A percentile compares a stretch with the other conserved stretches of the same genome.
Evolutionary conservation across 371 early-diverging fungal genomes (phyloP).

Genomic region (Thermomucor indicae-seudaticae): DNA sequence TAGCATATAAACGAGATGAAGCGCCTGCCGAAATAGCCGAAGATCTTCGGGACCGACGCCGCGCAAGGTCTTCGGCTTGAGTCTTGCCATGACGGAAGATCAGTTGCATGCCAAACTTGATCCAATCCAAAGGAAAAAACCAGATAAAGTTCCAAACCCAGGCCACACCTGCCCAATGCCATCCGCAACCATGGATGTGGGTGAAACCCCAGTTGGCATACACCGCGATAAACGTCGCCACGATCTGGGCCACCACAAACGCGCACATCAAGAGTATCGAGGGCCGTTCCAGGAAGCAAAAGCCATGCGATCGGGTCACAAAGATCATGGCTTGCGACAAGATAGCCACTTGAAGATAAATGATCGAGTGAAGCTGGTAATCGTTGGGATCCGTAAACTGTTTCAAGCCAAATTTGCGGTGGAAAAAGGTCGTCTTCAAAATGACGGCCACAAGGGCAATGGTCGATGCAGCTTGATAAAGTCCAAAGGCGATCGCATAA

Average conservation of each 20-base stretch:
- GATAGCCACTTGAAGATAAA: slow-evolving; percentile 52
- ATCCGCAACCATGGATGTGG: slow-evolving; percentile 47
- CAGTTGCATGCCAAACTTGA: slow-evolving; percentile 63
- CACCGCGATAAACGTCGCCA: slow-evolving; percentile 51
- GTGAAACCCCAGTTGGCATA: slow-evolving; percentile 58
- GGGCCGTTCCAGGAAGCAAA: slow-evolving; percentile 47
- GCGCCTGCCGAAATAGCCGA: slow-evolving; percentile 18
- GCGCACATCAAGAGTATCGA: slow-evolving; percentile 40
- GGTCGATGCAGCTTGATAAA: slow-evolving; percentile 51
- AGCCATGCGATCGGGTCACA: slow-evolving; percentile 50
- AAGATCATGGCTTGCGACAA: slow-evolving; percentile 53
- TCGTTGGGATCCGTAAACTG: slow-evolving; percentile 28
- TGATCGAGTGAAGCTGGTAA: slow-evolving; percentile 39
- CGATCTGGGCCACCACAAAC: slow-evolving; percentile 48
- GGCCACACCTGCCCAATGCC: slow-evolving; percentile 47
- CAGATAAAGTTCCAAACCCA: slow-evolving; percentile 70
- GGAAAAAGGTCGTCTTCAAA: slow-evolving; percentile 43
- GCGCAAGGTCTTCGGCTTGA: slow-evolving; percentile 23
- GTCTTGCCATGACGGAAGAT: slow-evolving; percentile 30
- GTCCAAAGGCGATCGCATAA: slow-evolving; percentile 50
- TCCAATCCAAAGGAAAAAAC: slow-evolving; percentile 63
- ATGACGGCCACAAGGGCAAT: slow-evolving; percentile 46
- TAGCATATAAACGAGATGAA: slow-evolving; percentile 32
- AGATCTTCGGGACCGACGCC: slow-evolving; percentile 15
- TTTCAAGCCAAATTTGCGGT: slow-evolving; percentile 34